phyloP scores from a whole-genome alignment of 2,329 filamentous ascomycete species.

The Karstenula rhodostoma region DNA sequence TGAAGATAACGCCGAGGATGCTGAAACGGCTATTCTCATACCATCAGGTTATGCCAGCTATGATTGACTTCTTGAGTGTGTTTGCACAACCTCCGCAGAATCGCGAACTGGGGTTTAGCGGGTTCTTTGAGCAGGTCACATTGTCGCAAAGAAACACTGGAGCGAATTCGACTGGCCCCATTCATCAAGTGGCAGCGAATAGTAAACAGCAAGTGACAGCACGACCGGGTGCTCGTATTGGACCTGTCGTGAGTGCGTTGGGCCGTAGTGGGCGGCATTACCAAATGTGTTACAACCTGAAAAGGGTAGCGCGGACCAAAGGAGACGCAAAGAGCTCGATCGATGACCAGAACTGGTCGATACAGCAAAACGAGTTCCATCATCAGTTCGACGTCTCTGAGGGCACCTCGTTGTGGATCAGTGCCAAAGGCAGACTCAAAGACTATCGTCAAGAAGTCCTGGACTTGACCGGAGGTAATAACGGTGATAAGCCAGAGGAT shows the following conservation, averaged over 20 bases:
- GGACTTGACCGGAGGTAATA: not conserved
- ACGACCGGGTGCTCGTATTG: not conserved
- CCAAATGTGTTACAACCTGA: conserved; percentile 50
- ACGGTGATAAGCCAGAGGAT: not conserved
- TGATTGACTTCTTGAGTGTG: not conserved
- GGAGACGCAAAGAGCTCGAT: conserved; percentile 16
- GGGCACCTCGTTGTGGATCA: conserved; percentile 53
- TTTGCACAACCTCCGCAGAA: not conserved
- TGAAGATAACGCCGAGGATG: not conserved
- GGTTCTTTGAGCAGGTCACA: not conserved
- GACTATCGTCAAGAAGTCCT: not conserved
- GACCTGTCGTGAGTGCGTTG: conserved; percentile 26
- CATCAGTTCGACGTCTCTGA: conserved; percentile 52
- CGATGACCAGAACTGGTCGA: conserved; percentile 41
- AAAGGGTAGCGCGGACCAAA: conserved; percentile 28
- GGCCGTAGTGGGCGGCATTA: conserved; percentile 48
- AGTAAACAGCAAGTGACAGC: not conserved
- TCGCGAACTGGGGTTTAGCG: not conserved
- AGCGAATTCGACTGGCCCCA: not conserved
- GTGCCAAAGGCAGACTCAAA: conserved; percentile 44
- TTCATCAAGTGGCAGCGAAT: not conserved
- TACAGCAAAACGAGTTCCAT: conserved; percentile 50
- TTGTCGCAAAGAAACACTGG: not conserved
- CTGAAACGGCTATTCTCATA: not conserved
- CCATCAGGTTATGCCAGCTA: not conserved